Percentiles rank a stretch among this genome's conserved stretches.
Evolutionary conservation across 768 basidiomycete genomes (phyloP).

Genomic region (Naganishia onofrii): DNA sequence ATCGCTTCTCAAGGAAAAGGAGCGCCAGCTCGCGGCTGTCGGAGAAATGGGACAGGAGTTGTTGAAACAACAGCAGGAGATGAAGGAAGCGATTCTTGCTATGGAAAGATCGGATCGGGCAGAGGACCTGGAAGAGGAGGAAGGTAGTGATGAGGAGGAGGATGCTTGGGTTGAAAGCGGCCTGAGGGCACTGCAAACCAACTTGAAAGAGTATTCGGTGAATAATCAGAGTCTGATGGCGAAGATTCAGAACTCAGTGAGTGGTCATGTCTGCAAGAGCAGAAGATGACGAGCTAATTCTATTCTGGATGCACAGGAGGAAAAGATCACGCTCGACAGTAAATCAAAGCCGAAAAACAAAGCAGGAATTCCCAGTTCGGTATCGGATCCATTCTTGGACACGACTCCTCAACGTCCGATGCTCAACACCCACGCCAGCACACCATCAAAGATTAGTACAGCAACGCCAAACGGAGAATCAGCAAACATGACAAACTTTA

Average conservation of each 20-base stretch:
- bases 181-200: constrained; percentile 35
- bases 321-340: constrained; percentile 20
- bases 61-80: constrained; percentile 62
- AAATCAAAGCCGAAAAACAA: constrained; percentile 3
- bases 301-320: neutral
- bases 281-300: constrained; percentile 17
- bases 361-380: constrained; percentile 2
- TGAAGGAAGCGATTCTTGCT: constrained; percentile 78
- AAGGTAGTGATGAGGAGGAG: constrained; percentile 49
- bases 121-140: constrained; percentile 65
- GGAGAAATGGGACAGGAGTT: constrained; percentile 91
- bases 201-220: constrained; percentile 20
- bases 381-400: constrained; percentile 19
- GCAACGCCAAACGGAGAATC: constrained; percentile 12
- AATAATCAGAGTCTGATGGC: constrained; percentile 20
- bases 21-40: constrained; percentile 85
- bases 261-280: constrained; percentile 11
- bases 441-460: neutral
- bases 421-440: constrained; percentile 16
- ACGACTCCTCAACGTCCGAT: constrained; percentile 5
- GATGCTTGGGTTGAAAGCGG: constrained; percentile 61
- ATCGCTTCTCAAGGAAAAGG: constrained; percentile 77
- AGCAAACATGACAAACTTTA: constrained; percentile 12
- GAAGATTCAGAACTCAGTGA: constrained; percentile 26
- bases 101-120: constrained; percentile 70